Percentiles rank a stretch among this genome's conserved stretches.
Evolutionary conservation across 2,329 filamentous ascomycete species (phyloP).

Genomic region (Cladosporium sp.): DNA sequence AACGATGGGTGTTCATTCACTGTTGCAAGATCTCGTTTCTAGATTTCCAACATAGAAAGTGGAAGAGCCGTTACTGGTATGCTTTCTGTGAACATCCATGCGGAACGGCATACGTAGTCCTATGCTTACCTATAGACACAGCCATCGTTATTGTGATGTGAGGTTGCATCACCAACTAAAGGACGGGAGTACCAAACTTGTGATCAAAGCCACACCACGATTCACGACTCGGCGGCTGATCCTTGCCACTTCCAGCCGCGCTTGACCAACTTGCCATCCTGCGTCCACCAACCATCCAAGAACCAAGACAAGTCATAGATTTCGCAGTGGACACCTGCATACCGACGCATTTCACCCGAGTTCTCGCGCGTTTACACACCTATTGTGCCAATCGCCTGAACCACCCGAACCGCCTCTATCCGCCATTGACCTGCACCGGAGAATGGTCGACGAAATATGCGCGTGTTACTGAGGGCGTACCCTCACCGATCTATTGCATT

Average conservation of each 20-base stretch:
- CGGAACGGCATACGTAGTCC: background rate
- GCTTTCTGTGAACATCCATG: background rate
- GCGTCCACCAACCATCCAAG: background rate
- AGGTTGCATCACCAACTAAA: background rate
- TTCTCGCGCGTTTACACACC: background rate
- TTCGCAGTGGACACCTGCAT: background rate
- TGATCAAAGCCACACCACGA: background rate
- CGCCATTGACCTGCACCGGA: background rate
- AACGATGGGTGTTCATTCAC: background rate
- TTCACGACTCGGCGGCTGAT: slow-evolving; percentile 1
- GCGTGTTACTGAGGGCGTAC: slow-evolving; percentile 78
- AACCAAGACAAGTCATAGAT: background rate
- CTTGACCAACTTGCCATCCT: slow-evolving; percentile 3
- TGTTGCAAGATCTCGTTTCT: background rate
- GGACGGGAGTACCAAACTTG: background rate
- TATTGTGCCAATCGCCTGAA: background rate
- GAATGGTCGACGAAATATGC: slow-evolving; percentile 16
- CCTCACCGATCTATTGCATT: slow-evolving; percentile 87
- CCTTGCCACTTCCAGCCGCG: slow-evolving; percentile 1
- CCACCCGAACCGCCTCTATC: background rate
- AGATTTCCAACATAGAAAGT: background rate
- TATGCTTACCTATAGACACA: background rate
- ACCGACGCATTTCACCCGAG: background rate
- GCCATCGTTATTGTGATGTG: background rate
- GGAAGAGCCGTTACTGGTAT: background rate